Evolutionary conservation across 2,329 filamentous ascomycete genomes (phyloP).

Genomic region (Metarhizium guizhouense): DNA sequence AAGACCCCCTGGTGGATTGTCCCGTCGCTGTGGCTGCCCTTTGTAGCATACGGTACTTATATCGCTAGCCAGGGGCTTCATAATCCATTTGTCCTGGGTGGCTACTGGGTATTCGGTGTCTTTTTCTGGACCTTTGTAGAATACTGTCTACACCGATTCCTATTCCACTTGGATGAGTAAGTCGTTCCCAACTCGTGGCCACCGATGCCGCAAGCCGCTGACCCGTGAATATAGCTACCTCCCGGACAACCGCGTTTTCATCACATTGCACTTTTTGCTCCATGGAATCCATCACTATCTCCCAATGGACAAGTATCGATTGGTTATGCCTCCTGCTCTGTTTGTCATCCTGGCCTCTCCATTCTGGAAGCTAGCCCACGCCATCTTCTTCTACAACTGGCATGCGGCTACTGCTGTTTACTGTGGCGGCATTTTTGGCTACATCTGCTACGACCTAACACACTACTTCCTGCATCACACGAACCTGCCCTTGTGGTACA

Average conservation of each 20-base stretch:
- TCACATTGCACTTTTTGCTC: slow-evolving; percentile 85
- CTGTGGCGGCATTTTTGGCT: slow-evolving; percentile 89
- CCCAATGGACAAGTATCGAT: slow-evolving; percentile 95
- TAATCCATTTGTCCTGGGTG: slow-evolving; percentile 34
- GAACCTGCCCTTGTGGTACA: slow-evolving; percentile 84
- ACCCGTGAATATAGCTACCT: slow-evolving; percentile 52
- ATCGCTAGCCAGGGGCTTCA: slow-evolving; percentile 54
- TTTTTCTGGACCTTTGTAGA: slow-evolving; percentile 84
- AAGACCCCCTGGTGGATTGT: slow-evolving; percentile 93
- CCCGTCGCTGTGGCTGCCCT: slow-evolving; percentile 77
- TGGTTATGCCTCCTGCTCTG: slow-evolving; percentile 92
- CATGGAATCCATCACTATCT: slow-evolving; percentile 98
- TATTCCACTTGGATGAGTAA: slow-evolving; percentile 92
- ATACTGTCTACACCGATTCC: slow-evolving; percentile 77
- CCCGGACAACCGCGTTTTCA: slow-evolving; percentile 79
- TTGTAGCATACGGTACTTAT: slow-evolving; percentile 62
- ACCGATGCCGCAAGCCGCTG: slow-evolving; percentile 15
- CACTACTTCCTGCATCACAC: slow-evolving; percentile 98
- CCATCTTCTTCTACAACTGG: slow-evolving; percentile 79
- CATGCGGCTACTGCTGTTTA: slow-evolving; percentile 68
- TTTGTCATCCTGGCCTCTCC: slow-evolving; percentile 77
- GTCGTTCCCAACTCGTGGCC: slow-evolving; percentile 21
- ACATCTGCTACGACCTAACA: slow-evolving; percentile 92
- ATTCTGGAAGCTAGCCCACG: slow-evolving; percentile 86
- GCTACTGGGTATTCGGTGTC: slow-evolving; percentile 63